phyloP scores from a whole-genome alignment of 2,329 filamentous ascomycete genomes.

The Penicillium sp. region DNA sequence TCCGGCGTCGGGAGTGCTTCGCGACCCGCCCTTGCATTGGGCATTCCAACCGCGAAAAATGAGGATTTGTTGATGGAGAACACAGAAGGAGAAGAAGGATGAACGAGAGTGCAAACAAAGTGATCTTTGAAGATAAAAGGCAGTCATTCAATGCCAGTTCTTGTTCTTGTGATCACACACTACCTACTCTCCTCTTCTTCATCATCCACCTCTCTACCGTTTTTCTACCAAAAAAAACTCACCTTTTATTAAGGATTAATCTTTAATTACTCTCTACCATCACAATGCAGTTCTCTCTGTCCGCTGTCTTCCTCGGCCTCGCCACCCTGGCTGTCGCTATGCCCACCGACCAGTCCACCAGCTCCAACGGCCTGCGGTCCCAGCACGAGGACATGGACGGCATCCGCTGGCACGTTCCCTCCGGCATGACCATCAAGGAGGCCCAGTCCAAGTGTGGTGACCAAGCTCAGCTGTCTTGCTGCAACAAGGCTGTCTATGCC shows the following conservation, averaged over 20 bases:
- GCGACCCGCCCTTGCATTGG: conserved; percentile 18
- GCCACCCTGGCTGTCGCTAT: conserved; percentile 36
- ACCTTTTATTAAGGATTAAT: conserved; percentile 5
- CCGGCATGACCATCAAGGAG: conserved; percentile 38
- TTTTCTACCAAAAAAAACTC: conserved; percentile 22
- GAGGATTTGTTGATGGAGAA: conserved; percentile 14
- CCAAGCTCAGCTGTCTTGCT: conserved; percentile 42
- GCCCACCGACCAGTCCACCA: conserved; percentile 22
- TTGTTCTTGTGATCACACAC: conserved; percentile 29
- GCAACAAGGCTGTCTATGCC: conserved; percentile 42
- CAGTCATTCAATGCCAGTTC: not conserved
- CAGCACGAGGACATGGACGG: conserved; percentile 32
- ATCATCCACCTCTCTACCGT: conserved; percentile 13
- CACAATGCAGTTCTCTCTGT: conserved; percentile 41
- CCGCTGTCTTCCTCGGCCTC: conserved; percentile 37
- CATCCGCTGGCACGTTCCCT: conserved; percentile 35
- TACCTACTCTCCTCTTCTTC: conserved; percentile 32
- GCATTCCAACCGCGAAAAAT: conserved; percentile 22
- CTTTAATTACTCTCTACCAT: conserved; percentile 31
- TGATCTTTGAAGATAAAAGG: conserved; percentile 24
- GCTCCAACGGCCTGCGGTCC: conserved; percentile 30
- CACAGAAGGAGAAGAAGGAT: conserved; percentile 1
- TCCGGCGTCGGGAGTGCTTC: not conserved
- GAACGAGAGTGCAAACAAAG: conserved; percentile 6
- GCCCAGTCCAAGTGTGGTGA: conserved; percentile 42